Evolutionary conservation across 306 rosid genomes (phyloP).

Genomic region (Sophora flavescens): DNA sequence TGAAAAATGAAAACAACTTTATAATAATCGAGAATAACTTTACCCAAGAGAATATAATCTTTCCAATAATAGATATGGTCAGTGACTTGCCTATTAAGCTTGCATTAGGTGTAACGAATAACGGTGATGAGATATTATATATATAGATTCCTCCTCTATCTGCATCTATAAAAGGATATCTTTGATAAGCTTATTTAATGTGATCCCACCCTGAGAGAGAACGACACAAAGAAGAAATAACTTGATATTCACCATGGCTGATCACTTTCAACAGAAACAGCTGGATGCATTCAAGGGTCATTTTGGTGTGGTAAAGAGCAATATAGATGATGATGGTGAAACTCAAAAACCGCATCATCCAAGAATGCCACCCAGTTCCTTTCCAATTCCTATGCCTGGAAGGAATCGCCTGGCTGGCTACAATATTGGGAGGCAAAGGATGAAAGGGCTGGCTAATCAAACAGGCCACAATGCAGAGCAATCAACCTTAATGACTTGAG

Average conservation of each 20-base stretch:
- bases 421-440: conserved; percentile 30
- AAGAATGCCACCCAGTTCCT: conserved; percentile 36
- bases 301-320: conserved; percentile 28
- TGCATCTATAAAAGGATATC: conserved; percentile 39
- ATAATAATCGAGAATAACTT: neutral
- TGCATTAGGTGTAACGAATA: neutral
- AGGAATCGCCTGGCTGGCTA: conserved; percentile 37
- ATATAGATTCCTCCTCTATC: conserved; percentile 16
- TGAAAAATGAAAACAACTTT: too few species aligned
- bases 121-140: neutral
- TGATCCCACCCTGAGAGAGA: conserved; percentile 33
- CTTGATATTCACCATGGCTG: neutral
- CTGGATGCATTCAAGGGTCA: conserved; percentile 15
- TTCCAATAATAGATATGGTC: neutral
- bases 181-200: neutral
- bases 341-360: conserved; percentile 33
- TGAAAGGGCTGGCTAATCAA: neutral
- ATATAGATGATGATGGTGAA: conserved; percentile 28
- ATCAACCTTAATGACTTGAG: conserved; percentile 32
- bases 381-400: conserved; percentile 50
- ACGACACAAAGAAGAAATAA: neutral
- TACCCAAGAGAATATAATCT: conserved; percentile 10
- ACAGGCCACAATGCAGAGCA: neutral
- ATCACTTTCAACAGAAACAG: neutral
- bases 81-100: conserved; percentile 38